Base-by-base conservation (phyloP, 2,329 filamentous ascomycete genomes). In the Fusarium sp. region DNA sequence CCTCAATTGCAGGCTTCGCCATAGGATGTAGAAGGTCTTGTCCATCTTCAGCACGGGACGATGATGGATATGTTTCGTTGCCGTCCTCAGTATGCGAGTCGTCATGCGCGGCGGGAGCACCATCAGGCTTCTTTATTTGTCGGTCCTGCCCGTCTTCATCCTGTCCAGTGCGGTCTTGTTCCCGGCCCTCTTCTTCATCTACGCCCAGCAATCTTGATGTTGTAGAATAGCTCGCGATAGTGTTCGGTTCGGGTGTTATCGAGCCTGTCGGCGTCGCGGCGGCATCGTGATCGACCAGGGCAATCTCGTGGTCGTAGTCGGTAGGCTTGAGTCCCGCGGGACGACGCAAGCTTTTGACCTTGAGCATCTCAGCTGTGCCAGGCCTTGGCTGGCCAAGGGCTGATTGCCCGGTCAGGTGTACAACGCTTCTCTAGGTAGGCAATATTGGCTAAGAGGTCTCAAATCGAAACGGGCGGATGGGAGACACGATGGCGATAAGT, bases 291-390 rank as follows among this genome's bases (percentile, higher is more conserved):
- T 92, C 88, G 65, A 91, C 80, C 34, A 93, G 84, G 65, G 74
- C 77, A 71, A 93, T 93, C 73, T 88, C 87, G 75, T 91, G 90
- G 69, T 90, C 87, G 71, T 88, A 89, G 67, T 89, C 86, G 72
- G 77, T 79, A 64, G 88, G 85, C 73, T 83, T 82, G 54, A 87
- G 78, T 53, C 79, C 78, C 47, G 79, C 73, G 34, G 79, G 83
- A 70, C 86, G 85, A 70, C 86, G 85, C 63, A 83, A 85, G 65
- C 79, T 82, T 66, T 80, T 71, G 63, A 77, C 73, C 67, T 67
- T 76, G 52, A 74, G 56, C 72, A 75, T 75, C 45, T 61, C 65
- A 43, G 61, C 58, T 58, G 55, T 48, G 47, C 31, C 55, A 53
- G 40, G 55, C 52, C 45, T 44, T 39, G 36, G 36, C 46, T 56